These are phyloP conservation scores for Botryobasidium botryosum DNA, from an alignment of 768 basidiomycete genomes.

Conservation along the genomic window DNA sequence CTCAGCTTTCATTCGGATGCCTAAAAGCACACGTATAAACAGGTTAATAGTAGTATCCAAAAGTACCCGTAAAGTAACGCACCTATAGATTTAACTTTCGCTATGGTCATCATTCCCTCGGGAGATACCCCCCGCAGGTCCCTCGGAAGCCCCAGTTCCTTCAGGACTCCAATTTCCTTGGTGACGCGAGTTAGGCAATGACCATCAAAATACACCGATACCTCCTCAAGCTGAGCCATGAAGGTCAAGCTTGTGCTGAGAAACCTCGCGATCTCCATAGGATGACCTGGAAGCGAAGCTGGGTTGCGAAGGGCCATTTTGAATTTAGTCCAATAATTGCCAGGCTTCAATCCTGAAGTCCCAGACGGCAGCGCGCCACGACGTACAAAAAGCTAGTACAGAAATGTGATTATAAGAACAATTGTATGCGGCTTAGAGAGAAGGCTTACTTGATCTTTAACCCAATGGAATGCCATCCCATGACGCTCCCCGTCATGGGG, in stretches of 20 bases:
- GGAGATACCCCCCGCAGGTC: constrained; percentile 40
- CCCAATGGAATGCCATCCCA: constrained; percentile 96
- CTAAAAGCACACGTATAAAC: constrained; percentile 25
- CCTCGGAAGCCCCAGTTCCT: constrained; percentile 34
- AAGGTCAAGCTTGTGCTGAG: constrained; percentile 85
- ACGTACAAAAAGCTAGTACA: constrained; percentile 54
- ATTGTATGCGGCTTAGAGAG: not conserved
- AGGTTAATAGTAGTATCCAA: constrained; percentile 22
- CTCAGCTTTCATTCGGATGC: too few relatives aligned
- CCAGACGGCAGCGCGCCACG: constrained; percentile 38
- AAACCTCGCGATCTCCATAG: constrained; percentile 78
- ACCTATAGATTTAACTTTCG: constrained; percentile 38
- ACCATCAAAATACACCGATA: constrained; percentile 72
- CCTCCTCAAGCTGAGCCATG: constrained; percentile 59
- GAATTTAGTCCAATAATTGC: constrained; percentile 68
- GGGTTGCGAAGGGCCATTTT: constrained; percentile 77
- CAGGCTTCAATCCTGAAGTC: constrained; percentile 6
- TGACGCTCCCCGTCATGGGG: too few relatives aligned
- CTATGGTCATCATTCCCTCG: constrained; percentile 50
- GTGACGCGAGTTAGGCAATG: constrained; percentile 47
- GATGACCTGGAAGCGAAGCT: constrained; percentile 53
- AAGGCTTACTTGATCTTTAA: constrained; percentile 48
- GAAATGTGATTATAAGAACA: constrained; percentile 5
- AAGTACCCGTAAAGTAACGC: too few relatives aligned
- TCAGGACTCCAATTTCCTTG: constrained; percentile 41